Evolutionary conservation across 768 basidiomycete genomes (phyloP).

Genomic region (Mycena chlorophos): DNA sequence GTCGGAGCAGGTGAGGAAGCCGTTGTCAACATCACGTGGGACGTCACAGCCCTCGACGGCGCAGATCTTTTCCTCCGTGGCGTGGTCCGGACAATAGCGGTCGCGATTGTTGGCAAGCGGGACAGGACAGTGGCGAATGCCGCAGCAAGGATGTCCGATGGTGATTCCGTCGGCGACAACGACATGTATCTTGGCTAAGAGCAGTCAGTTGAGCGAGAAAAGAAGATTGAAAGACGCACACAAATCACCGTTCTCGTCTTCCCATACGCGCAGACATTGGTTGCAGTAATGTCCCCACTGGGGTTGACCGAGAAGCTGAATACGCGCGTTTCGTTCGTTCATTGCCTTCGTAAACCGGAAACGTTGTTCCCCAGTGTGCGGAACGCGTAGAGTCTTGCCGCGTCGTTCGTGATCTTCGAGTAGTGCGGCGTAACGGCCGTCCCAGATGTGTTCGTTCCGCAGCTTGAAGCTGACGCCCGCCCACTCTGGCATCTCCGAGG

Average conservation of each 20-base stretch:
- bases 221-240: slow-evolving; percentile 2
- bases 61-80: slow-evolving; percentile 15
- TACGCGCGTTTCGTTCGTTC: slow-evolving; percentile 24
- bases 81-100: slow-evolving; percentile 29
- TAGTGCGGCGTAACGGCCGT: slow-evolving; percentile 24
- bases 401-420: slow-evolving; percentile 23
- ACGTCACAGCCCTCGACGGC: slow-evolving; percentile 23
- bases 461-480: slow-evolving; percentile 19
- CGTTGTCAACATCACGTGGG: slow-evolving; percentile 3
- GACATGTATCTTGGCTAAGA: slow-evolving; percentile 20
- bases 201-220: not conserved
- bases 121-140: slow-evolving; percentile 27
- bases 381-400: slow-evolving; percentile 18
- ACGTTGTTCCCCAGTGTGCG: slow-evolving; percentile 25
- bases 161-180: slow-evolving; percentile 29
- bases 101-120: slow-evolving; percentile 18
- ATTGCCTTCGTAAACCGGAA: slow-evolving; percentile 27
- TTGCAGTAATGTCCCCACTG: slow-evolving; percentile 32
- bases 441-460: slow-evolving; percentile 24
- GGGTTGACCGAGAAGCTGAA: slow-evolving; percentile 26
- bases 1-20: slow-evolving; percentile 24
- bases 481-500: slow-evolving; percentile 10
- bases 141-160: slow-evolving; percentile 33
- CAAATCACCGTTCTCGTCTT: slow-evolving; percentile 8
- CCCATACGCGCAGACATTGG: slow-evolving; percentile 25